A percentile compares a stretch with the other conserved stretches of the same genome.
phyloP scores from a whole-genome alignment of 176 grass and related monocot genomes.

The Alopecurus myosuroides region DNA sequence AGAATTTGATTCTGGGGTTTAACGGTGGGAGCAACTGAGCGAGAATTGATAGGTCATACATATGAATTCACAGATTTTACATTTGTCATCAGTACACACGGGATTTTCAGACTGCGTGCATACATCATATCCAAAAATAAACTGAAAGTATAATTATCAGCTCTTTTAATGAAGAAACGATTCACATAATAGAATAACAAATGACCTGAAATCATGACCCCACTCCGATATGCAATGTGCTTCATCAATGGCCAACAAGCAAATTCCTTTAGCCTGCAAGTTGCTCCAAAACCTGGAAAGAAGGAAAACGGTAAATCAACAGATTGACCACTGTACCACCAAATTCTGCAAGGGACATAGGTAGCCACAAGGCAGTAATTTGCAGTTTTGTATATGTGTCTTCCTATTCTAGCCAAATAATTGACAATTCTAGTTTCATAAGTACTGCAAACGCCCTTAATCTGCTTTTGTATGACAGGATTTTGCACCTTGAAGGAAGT shows the following conservation, averaged over 20 bases:
- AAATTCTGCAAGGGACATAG: background rate
- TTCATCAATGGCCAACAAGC: conserved; percentile 90
- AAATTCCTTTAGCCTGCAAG: conserved; percentile 63
- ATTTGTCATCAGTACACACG: background rate
- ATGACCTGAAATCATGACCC: conserved; percentile 98
- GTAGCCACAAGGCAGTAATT: background rate
- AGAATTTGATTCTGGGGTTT: background rate
- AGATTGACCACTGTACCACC: background rate
- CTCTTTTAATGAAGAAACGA: background rate
- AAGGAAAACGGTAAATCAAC: conserved; percentile 1
- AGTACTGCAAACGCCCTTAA: background rate
- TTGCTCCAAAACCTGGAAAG: conserved; percentile 85
- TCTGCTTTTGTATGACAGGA: background rate
- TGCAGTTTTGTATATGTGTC: background rate
- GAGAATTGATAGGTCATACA: background rate
- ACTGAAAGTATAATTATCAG: background rate
- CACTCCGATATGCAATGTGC: conserved; percentile 98
- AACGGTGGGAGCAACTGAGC: background rate
- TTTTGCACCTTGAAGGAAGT: conserved; percentile 60
- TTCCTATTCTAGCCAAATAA: background rate
- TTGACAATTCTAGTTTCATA: background rate
- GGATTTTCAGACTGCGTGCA: background rate
- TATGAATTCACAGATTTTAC: background rate
- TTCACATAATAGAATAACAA: background rate
- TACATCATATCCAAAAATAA: background rate